Evolutionary conservation across 805 yeast species (phyloP).

Genomic region (Myxozyma geophila): DNA sequence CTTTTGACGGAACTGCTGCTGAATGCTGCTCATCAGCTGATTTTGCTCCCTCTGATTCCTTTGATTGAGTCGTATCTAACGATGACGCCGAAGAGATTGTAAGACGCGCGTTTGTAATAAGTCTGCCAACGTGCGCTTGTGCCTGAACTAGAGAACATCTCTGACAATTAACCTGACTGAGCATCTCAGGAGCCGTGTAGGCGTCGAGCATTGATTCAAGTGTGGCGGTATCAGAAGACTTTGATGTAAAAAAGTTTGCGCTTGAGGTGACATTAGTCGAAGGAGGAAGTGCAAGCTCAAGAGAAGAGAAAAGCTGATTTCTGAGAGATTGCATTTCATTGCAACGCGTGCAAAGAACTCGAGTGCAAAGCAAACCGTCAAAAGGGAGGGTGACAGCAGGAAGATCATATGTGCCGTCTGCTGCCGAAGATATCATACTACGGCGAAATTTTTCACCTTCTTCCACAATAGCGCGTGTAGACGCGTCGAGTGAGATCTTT

Average conservation of each 20-base stretch:
- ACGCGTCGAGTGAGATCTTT: constrained; percentile 4
- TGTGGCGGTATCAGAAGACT: constrained; percentile 15
- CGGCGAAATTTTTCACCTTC: neutral
- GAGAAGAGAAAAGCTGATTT: constrained; percentile 64
- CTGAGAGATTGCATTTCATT: constrained; percentile 95
- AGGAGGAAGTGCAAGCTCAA: constrained; percentile 41
- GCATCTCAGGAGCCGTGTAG: constrained; percentile 80
- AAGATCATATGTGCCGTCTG: neutral
- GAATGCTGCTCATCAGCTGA: neutral
- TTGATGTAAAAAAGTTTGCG: constrained; percentile 2
- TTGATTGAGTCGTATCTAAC: neutral
- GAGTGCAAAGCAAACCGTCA: constrained; percentile 84
- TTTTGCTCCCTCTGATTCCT: neutral
- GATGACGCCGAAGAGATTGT: constrained; percentile 5
- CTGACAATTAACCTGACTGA: constrained; percentile 93
- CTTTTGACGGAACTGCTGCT: neutral
- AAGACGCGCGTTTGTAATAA: constrained; percentile 22
- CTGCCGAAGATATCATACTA: neutral
- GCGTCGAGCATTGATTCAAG: constrained; percentile 51
- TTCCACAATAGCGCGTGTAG: constrained; percentile 2
- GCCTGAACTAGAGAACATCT: constrained; percentile 71
- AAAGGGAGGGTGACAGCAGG: constrained; percentile 56
- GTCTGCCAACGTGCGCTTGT: constrained; percentile 41
- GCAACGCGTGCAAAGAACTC: constrained; percentile 88
- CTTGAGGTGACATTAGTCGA: neutral